Evolutionary conservation across 352 stramenopile species (phyloP).

Genomic region (Pythium folliculosum): DNA sequence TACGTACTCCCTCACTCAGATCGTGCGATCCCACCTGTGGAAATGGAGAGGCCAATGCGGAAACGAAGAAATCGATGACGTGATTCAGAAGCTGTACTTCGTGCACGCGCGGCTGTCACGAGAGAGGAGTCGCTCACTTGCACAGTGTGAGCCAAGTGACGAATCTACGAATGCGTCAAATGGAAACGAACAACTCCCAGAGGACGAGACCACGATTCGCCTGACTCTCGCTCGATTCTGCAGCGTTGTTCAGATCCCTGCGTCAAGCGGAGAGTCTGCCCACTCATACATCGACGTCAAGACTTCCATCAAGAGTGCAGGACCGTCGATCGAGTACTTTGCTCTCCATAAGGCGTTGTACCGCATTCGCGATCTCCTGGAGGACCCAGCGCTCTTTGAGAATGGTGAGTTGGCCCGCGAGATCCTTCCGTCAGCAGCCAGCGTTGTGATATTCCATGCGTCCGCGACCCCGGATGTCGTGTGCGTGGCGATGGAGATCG

Average conservation of each 20-base stretch:
- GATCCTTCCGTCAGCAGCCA: conserved; percentile 5
- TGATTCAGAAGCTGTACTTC: conserved; percentile 34
- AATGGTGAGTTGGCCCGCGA: background rate
- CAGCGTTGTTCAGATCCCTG: background rate
- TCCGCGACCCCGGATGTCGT: conserved; percentile 23
- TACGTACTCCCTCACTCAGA: conserved; percentile 33
- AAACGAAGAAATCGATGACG: conserved; percentile 29
- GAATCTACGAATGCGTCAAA: background rate
- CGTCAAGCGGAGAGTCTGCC: background rate
- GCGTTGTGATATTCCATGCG: conserved; percentile 24
- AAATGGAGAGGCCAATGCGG: conserved; percentile 19
- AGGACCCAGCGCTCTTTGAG: background rate
- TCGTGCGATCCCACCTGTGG: conserved; percentile 35
- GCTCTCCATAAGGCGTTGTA: conserved; percentile 11
- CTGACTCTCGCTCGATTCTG: background rate
- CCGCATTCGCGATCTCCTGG: conserved; percentile 1
- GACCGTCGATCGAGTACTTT: conserved; percentile 2
- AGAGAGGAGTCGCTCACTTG: background rate
- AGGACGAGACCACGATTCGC: background rate
- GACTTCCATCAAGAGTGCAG: conserved; percentile 17
- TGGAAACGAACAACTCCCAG: background rate
- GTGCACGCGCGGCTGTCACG: conserved; percentile 1
- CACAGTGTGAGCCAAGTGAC: background rate
- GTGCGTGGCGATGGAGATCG: conserved; percentile 27
- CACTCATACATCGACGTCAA: conserved; percentile 20